A percentile compares a stretch with the other conserved stretches of the same genome.
These are phyloP conservation scores for Benincasa hispida DNA, from an alignment of 306 rosid genomes.

Conservation along the genomic window DNA sequence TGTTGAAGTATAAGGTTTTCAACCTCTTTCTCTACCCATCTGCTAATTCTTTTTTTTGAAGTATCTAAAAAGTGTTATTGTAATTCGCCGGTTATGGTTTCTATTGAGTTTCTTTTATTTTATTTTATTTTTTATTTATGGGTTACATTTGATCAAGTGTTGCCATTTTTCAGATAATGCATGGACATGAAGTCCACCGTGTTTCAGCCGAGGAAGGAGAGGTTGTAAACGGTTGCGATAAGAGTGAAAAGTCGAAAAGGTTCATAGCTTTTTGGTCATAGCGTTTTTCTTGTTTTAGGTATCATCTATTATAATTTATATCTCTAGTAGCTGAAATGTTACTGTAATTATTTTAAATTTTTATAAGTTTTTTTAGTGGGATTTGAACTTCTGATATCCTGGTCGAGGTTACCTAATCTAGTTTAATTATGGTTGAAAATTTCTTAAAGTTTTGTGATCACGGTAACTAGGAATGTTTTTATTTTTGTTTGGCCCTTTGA, in stretches of 20 bases:
- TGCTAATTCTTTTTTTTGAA: background rate
- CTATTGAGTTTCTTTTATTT: background rate
- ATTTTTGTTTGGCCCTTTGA: background rate
- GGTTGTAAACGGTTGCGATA: background rate
- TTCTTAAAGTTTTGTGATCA: background rate
- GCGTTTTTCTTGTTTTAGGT: background rate
- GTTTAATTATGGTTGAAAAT: no score
- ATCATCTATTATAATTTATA: background rate
- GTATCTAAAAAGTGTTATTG: background rate
- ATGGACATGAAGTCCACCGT: constrained; percentile 15
- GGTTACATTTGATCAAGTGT: background rate
- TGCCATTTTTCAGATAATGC: constrained; percentile 40
- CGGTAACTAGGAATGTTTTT: background rate
- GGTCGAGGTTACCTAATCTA: no score
- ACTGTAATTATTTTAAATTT: background rate
- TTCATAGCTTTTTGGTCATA: constrained; percentile 5
- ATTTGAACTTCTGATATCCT: no score
- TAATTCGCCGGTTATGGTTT: background rate
- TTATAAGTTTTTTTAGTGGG: background rate
- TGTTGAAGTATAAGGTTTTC: constrained; percentile 58
- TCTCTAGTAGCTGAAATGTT: background rate
- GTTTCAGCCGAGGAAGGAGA: constrained; percentile 13
- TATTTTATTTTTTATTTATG: background rate
- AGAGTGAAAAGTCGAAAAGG: constrained; percentile 25
- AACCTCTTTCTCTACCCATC: background rate